Conservation (phyloP, 2,329 filamentous ascomycete species). For the Curvularia lunata region DNA sequence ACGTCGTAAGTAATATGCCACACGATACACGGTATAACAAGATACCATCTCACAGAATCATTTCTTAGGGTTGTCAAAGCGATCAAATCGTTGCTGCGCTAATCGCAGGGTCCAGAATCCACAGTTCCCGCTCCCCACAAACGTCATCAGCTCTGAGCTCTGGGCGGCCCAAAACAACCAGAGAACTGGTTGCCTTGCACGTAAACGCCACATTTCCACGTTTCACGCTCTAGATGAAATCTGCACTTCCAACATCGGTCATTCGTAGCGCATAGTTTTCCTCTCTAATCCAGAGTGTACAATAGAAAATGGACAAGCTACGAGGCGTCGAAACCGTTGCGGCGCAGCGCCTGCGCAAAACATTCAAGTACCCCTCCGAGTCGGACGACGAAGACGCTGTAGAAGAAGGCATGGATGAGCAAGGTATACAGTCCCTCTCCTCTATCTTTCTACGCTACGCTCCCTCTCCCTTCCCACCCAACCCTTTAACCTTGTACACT, state of each 20-base stretch:
- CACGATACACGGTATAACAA: neutral
- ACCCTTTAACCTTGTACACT: neutral
- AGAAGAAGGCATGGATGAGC: constrained; percentile 73
- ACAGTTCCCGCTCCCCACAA: constrained; percentile 11
- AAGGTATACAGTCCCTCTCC: constrained; percentile 59
- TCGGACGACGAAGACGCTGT: constrained; percentile 61
- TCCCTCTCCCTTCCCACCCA: neutral
- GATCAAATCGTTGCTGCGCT: neutral
- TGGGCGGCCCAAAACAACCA: constrained; percentile 5
- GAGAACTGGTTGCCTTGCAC: constrained; percentile 8
- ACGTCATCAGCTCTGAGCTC: constrained; percentile 24
- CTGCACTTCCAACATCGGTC: too few relatives aligned
- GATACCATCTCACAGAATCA: neutral
- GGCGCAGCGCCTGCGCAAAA: constrained; percentile 71
- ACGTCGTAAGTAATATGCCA: too few relatives aligned
- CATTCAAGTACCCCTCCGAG: constrained; percentile 75
- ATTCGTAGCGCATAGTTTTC: neutral
- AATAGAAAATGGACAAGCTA: constrained; percentile 11
- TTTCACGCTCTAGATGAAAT: neutral
- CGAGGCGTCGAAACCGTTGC: constrained; percentile 26
- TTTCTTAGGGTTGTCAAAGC: neutral
- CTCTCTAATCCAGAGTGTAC: neutral
- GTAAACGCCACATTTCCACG: constrained; percentile 12
- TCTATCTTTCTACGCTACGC: too few relatives aligned
- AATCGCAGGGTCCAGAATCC: constrained; percentile 19